phyloP scores from a whole-genome alignment of 1,284 basidiomycete species.

The Flammula alnicola region DNA sequence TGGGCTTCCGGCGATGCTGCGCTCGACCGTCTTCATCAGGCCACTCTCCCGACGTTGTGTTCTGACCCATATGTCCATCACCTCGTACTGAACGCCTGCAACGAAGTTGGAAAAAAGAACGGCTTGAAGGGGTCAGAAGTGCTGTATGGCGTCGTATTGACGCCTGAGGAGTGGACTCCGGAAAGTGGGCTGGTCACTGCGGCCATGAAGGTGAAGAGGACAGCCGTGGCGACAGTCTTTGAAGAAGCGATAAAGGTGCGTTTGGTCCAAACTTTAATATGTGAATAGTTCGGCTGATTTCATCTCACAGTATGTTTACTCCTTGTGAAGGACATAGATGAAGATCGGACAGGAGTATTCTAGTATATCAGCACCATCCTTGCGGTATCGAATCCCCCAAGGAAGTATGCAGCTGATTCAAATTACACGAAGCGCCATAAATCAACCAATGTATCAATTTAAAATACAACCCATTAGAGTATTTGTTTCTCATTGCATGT shows the following conservation, averaged over 20 bases:
- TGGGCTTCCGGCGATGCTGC: constrained; percentile 31
- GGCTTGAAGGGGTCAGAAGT: constrained; percentile 86
- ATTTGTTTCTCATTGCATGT: too few species aligned
- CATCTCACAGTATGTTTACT: too few species aligned
- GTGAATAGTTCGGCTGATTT: too few species aligned
- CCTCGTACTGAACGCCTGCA: constrained; percentile 80
- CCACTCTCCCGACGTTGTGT: constrained; percentile 63
- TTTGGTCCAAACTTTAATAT: too few species aligned
- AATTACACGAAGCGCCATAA: too few species aligned
- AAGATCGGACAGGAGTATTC: too few species aligned
- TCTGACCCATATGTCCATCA: constrained; percentile 60
- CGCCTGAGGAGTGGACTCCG: constrained; percentile 89
- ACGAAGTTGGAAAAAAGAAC: constrained; percentile 80
- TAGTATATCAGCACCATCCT: too few species aligned
- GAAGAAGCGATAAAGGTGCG: constrained; percentile 69
- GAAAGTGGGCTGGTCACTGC: constrained; percentile 87
- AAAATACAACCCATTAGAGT: too few species aligned
- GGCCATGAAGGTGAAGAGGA: constrained; percentile 88
- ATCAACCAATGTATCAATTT: too few species aligned
- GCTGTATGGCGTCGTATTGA: constrained; percentile 78
- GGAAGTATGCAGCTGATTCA: too few species aligned
- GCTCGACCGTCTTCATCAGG: constrained; percentile 11
- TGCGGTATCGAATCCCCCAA: too few species aligned
- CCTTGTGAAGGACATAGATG: too few species aligned
- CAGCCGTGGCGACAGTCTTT: constrained; percentile 71